Conservation (phyloP, 78 protist genomes). For the Tieghemostelium lacteum region DNA sequence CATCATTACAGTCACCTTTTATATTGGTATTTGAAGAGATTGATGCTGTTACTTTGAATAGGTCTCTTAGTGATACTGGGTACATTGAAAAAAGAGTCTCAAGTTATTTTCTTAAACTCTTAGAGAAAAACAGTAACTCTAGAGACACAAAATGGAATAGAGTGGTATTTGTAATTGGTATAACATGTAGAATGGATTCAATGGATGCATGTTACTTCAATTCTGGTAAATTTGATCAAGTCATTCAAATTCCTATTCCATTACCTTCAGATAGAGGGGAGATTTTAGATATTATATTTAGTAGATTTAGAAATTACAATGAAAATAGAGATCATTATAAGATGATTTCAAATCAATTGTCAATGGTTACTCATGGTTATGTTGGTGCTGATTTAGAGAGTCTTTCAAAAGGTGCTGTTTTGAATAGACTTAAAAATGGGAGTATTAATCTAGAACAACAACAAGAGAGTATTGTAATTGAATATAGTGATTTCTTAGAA, state of each 20-base stretch:
- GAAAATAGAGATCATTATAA: slow-evolving; percentile 34
- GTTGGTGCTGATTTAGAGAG: slow-evolving; percentile 99
- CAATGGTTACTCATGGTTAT: slow-evolving; percentile 99
- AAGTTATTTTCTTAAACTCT: slow-evolving; percentile 21
- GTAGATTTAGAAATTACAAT: slow-evolving; percentile 23
- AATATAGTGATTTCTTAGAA: slow-evolving; percentile 88
- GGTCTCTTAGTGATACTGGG: background rate
- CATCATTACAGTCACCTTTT: slow-evolving; percentile 12
- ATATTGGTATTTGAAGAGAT: slow-evolving; percentile 68
- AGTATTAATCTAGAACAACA: slow-evolving; percentile 95
- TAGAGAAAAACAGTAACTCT: slow-evolving; percentile 17
- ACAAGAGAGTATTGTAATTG: slow-evolving; percentile 95
- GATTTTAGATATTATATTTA: slow-evolving; percentile 22
- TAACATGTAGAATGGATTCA: slow-evolving; percentile 47
- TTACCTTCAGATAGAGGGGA: slow-evolving; percentile 28
- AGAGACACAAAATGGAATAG: background rate
- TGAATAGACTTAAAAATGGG: slow-evolving; percentile 98
- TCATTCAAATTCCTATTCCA: slow-evolving; percentile 43
- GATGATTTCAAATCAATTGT: slow-evolving; percentile 87
- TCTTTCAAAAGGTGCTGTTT: slow-evolving; percentile 99
- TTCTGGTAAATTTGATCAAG: slow-evolving; percentile 55
- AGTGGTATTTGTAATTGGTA: slow-evolving; percentile 42
- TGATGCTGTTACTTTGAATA: slow-evolving; percentile 41
- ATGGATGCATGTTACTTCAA: slow-evolving; percentile 24
- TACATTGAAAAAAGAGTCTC: slow-evolving; percentile 67